Percentiles rank a stretch among this genome's conserved stretches.
Conservation (phyloP, 139 green algal species). For the Chlamydomonas asymmetrica region DNA sequence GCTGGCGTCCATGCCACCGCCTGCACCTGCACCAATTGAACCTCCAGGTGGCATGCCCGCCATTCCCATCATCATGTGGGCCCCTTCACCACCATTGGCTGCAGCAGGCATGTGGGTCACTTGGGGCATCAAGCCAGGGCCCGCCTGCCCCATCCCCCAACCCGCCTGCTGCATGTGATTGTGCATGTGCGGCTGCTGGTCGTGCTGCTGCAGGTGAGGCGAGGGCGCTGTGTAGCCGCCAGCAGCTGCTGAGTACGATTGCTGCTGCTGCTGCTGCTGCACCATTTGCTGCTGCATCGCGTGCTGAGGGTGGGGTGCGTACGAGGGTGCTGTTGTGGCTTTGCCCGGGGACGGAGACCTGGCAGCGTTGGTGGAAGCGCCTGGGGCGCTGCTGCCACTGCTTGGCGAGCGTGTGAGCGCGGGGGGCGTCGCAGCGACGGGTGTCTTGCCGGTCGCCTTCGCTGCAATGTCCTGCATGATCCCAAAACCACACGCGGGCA, state of each 20-base stretch:
- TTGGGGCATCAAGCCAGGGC: no score
- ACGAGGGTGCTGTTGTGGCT: no score
- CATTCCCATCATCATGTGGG: not conserved
- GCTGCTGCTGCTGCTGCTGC: slow-evolving; percentile 15
- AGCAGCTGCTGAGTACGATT: no score
- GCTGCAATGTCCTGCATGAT: not conserved
- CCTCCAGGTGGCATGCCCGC: not conserved
- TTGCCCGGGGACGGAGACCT: no score
- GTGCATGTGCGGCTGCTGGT: not conserved
- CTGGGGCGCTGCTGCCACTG: not conserved
- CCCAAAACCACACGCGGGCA: not conserved
- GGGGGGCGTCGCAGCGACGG: slow-evolving; percentile 3
- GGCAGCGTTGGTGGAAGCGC: not conserved
- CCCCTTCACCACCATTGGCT: not conserved
- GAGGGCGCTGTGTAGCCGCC: no score
- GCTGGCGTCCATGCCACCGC: no score
- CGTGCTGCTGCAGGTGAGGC: no score
- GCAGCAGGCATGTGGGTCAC: not conserved
- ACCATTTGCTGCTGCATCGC: no score
- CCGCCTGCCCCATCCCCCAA: not conserved
- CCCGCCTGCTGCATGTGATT: not conserved
- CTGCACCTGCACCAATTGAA: no score
- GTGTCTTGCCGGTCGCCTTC: not conserved
- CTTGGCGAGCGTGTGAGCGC: not conserved
- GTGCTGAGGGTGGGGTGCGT: no score